phyloP scores from a whole-genome alignment of 179 eudicot species.

The Patellifolia procumbens region DNA sequence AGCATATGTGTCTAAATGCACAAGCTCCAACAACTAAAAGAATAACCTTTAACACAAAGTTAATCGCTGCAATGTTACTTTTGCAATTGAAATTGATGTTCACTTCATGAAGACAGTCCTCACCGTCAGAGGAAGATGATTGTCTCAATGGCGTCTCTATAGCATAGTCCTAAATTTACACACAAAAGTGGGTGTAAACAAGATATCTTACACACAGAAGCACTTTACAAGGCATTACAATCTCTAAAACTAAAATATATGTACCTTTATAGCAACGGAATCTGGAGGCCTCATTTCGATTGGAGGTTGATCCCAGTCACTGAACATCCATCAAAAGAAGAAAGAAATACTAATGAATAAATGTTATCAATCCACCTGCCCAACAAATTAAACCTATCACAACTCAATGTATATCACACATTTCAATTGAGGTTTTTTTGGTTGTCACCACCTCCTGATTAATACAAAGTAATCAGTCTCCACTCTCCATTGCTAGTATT shows the following conservation, averaged over 20 bases:
- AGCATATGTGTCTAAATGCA: neutral
- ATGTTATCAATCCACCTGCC: slow-evolving; percentile 12
- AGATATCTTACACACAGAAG: slow-evolving; percentile 11
- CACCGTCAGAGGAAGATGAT: slow-evolving; percentile 40
- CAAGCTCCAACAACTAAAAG: slow-evolving; percentile 16
- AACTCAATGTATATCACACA: neutral
- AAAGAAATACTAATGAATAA: neutral
- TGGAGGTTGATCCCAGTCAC: slow-evolving; percentile 99
- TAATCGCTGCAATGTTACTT: slow-evolving; percentile 70
- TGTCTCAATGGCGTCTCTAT: slow-evolving; percentile 78
- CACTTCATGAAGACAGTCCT: slow-evolving; percentile 60
- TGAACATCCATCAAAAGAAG: slow-evolving; percentile 31
- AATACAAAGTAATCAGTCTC: neutral
- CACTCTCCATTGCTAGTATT: neutral
- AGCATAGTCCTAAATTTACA: slow-evolving; percentile 75
- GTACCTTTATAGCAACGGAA: slow-evolving; percentile 83
- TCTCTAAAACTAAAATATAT: neutral
- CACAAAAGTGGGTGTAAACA: neutral
- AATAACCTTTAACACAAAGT: slow-evolving; percentile 90
- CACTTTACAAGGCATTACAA: slow-evolving; percentile 14
- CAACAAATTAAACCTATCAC: neutral
- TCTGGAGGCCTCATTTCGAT: slow-evolving; percentile 79
- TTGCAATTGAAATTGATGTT: slow-evolving; percentile 55
- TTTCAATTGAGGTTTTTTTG: neutral
- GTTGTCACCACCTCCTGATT: neutral